Evolutionary conservation across 495 filamentous ascomycete genomes (phyloP), one percentile per base, ranked within the genome.

Genomic region (Terfezia boudieri): DNA sequence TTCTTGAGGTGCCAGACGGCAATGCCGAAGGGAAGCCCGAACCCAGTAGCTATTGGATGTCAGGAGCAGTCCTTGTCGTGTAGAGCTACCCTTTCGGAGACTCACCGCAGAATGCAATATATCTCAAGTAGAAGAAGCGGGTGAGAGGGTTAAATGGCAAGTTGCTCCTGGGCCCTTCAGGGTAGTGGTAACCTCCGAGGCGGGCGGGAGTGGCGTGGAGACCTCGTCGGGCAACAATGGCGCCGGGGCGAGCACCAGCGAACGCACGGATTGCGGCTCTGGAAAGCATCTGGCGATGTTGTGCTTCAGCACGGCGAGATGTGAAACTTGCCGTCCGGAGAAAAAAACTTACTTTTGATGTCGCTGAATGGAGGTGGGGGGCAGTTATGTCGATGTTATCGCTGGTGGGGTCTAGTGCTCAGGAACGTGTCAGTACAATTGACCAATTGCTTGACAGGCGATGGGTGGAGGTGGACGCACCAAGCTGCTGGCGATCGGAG

Each of bases 101-200:
- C 79, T 51, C 66, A 86, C 82, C 64, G 75, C 77, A 78, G 74
- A 83, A 92, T 23, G 62, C 67, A 83, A 86, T 90, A 78, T 82
- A 98, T 71, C 81, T 75, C 59, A 83, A 49, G 56, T 71, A 76
- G 70, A 98, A 98, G 69, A 72, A 82, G 69, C 79, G 81, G 64
- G 82, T 92, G 71, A 82, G 71, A 60, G 92, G 80, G 75, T 98
- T 92, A 80, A 98, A 98, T 57, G 90, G 90, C 57, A 98, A 71
- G 75, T 94, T 95, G 74, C 76, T 80, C 66, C 80, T 79, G 63
- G 92, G 90, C 53, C 90, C 92, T 75, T 96, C 92, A 57, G 88
- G 83, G 74, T 98, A 98, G 76, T 98, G 90, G 77, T 93, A 92
- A 65, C 85, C 90, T 56, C 76, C 78, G 61, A 90, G 71, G 70